Evolutionary conservation across 2,329 filamentous ascomycete genomes (phyloP).

Genomic region (Colletotrichum lentis): DNA sequence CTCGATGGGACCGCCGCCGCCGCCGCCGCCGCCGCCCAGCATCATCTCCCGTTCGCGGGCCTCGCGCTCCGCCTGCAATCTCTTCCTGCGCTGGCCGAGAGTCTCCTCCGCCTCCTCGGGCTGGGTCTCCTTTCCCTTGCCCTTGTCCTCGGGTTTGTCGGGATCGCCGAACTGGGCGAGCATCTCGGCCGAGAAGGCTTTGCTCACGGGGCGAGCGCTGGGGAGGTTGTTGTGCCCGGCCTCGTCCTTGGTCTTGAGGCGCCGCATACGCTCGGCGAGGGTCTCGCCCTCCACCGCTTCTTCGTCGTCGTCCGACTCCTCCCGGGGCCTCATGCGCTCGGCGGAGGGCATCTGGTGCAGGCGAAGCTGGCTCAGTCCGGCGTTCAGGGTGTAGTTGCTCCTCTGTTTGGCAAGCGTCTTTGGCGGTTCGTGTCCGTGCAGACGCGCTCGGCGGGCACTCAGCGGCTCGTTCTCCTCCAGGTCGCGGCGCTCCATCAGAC

Average conservation of each 20-base stretch:
- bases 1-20: slow-evolving; percentile 42
- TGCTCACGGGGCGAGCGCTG: slow-evolving; percentile 66
- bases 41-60: slow-evolving; percentile 67
- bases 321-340: slow-evolving; percentile 40
- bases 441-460: slow-evolving; percentile 76
- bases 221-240: slow-evolving; percentile 57
- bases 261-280: slow-evolving; percentile 69
- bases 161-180: slow-evolving; percentile 68
- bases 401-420: slow-evolving; percentile 50
- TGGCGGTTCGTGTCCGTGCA: slow-evolving; percentile 68
- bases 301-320: slow-evolving; percentile 53
- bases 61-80: slow-evolving; percentile 75
- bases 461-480: slow-evolving; percentile 93
- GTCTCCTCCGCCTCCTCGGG: slow-evolving; percentile 73
- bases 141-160: slow-evolving; percentile 48
- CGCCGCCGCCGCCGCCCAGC: slow-evolving; percentile 44
- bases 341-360: slow-evolving; percentile 41
- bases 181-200: slow-evolving; percentile 73
- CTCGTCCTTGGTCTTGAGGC: slow-evolving; percentile 67
- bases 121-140: slow-evolving; percentile 44
- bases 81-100: slow-evolving; percentile 76
- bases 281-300: slow-evolving; percentile 68
- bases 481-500: slow-evolving; percentile 81
- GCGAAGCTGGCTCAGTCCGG: slow-evolving; percentile 41
- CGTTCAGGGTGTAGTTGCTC: slow-evolving; percentile 55